Percentiles rank a stretch among this genome's conserved stretches.
These are phyloP conservation scores for Digitaria exilis DNA, from an alignment of 202 grass and related monocot species.

Conservation along the genomic window DNA sequence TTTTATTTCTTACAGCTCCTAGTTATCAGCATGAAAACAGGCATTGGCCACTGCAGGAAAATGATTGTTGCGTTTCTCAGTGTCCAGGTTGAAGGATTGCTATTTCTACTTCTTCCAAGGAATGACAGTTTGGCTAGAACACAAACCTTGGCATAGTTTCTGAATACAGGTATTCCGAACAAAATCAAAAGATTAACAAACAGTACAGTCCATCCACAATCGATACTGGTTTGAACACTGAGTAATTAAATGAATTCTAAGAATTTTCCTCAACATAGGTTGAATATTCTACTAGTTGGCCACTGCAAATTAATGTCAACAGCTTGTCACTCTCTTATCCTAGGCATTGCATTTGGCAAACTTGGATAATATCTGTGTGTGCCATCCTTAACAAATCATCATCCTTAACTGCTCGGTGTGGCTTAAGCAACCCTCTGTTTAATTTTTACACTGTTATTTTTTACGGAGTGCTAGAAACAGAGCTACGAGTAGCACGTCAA, in stretches of 20 bases:
- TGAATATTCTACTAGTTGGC: not conserved
- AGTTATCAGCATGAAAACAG: conserved; percentile 14
- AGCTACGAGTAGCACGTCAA: conserved; percentile 27
- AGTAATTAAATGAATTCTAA: not conserved
- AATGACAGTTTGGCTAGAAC: not conserved
- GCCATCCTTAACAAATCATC: conserved; percentile 24
- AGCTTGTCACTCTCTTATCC: conserved; percentile 32
- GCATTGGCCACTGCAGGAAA: conserved; percentile 28
- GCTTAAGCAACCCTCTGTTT: conserved; percentile 24
- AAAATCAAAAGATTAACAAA: conserved; percentile 19
- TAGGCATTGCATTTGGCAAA: conserved; percentile 27
- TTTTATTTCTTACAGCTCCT: conserved; percentile 3
- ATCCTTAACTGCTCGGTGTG: conserved; percentile 24
- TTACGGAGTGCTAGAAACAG: not conserved
- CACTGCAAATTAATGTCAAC: not conserved
- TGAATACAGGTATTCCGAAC: not conserved
- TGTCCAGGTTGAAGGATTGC: not conserved
- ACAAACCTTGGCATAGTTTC: not conserved
- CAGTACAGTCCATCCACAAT: not conserved
- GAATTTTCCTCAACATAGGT: not conserved
- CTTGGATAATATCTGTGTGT: not conserved
- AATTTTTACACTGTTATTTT: not conserved
- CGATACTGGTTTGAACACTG: not conserved
- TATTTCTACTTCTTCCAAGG: not conserved
- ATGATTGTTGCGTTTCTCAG: not conserved